A percentile compares a stretch with the other conserved stretches of the same genome.
These are phyloP conservation scores for Craspedostauros australis DNA, from an alignment of 108 stramenopile genomes.

Conservation along the genomic window DNA sequence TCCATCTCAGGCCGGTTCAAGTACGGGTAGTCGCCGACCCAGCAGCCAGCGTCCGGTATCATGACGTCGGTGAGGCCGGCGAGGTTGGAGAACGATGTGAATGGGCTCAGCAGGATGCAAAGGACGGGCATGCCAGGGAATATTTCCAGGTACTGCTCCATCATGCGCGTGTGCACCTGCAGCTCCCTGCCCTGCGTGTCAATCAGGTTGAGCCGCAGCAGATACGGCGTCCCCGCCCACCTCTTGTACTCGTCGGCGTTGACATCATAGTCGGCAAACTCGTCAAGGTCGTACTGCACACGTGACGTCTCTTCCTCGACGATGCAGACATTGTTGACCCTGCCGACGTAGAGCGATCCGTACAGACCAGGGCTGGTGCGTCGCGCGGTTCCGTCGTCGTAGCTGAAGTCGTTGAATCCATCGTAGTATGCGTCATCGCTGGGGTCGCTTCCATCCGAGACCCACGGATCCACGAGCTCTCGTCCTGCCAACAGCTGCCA, in stretches of 20 bases:
- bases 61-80: constrained; percentile 71
- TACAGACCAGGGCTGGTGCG: constrained; percentile 50
- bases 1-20: constrained; percentile 42
- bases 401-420: not conserved
- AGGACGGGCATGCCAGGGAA: constrained; percentile 42
- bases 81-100: constrained; percentile 38
- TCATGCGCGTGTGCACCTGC: constrained; percentile 71
- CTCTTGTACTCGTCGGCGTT: constrained; percentile 64
- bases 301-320: constrained; percentile 53
- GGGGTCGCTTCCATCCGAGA: constrained; percentile 26
- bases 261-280: constrained; percentile 67
- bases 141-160: constrained; percentile 66
- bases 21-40: constrained; percentile 83
- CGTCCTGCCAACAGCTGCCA: constrained; percentile 75
- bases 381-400: constrained; percentile 15
- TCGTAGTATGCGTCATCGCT: constrained; percentile 2
- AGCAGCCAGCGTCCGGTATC: constrained; percentile 54
- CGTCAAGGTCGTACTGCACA: constrained; percentile 62
- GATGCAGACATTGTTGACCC: constrained; percentile 58
- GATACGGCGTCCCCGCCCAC: constrained; percentile 59
- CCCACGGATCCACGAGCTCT: constrained; percentile 71
- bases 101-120: constrained; percentile 53
- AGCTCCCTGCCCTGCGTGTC: constrained; percentile 50
- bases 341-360: constrained; percentile 59
- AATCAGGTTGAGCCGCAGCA: constrained; percentile 41